Base-by-base conservation (phyloP, 1,284 basidiomycete genomes). In the Trichosporon faecale region DNA sequence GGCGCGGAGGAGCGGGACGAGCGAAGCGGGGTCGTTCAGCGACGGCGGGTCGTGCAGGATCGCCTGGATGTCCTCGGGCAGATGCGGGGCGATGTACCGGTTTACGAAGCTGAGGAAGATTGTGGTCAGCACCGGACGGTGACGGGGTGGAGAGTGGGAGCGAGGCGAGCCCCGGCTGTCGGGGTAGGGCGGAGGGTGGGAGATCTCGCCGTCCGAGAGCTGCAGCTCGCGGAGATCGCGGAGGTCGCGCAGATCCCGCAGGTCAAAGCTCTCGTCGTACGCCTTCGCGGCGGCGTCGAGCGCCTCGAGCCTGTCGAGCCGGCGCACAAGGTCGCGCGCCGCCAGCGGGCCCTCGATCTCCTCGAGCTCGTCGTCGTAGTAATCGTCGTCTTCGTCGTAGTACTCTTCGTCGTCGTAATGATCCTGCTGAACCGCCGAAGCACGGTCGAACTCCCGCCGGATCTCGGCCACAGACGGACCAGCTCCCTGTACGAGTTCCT, bases 21-120 rank as follows among this genome's bases (percentile, higher is more conserved):
- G 77, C 21, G 78, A 76, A n/a, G 69, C 52, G 0, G 79, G 80
- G 14, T 73, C 69, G 37, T 74, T 71, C 31, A 82, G 71, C 57
- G 70, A 72, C 4, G 80, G 81, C 4, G 80, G 80, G 69, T 80
- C 71, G 35, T 69, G 69, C 33, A 75, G 33, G 46, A 82, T 66
- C 6, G 69, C 73, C 64, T 76, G 74, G 12, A 80, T 61, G 68
- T 78, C 74, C 0, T 73, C 73, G 16, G 80, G 80, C 18, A 81
- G 75, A 66, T 75, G 68, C 0, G 78, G 74, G 0, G 77, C 33
- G 55, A 80, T 52, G 31, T 77, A 70, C 12, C 66, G 61, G 68
- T 74, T 46, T 21, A 79, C 33, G 18, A 61, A 46, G 29, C 68
- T 72, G 70, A 52, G 52, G 63, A 67, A 25, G 67, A 74, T 65